Conservation (phyloP, 1,139 yeast genomes). For the Arxiozyma slooffiae region DNA sequence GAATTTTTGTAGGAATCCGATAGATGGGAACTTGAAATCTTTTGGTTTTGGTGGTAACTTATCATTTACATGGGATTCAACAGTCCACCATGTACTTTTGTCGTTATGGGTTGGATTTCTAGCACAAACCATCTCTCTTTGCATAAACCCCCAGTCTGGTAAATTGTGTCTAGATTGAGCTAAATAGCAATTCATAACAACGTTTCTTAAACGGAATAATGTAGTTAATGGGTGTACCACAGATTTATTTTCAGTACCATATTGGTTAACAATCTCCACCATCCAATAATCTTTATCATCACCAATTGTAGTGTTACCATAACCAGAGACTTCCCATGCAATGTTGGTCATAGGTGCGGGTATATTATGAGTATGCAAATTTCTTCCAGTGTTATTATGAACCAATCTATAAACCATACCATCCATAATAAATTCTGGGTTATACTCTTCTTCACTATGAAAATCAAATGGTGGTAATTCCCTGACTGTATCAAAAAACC, state of each 20-base stretch:
- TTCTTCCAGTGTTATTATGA: slow-evolving; percentile 77
- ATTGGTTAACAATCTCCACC: slow-evolving; percentile 75
- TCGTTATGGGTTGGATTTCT: slow-evolving; percentile 71
- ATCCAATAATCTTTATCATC: slow-evolving; percentile 92
- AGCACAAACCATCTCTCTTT: slow-evolving; percentile 88
- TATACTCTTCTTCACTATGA: slow-evolving; percentile 32
- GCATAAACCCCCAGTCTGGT: slow-evolving; percentile 98
- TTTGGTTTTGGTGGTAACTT: slow-evolving; percentile 62
- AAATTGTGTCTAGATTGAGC: slow-evolving; percentile 69
- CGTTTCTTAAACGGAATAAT: slow-evolving; percentile 66
- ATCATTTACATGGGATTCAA: slow-evolving; percentile 74
- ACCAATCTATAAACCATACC: slow-evolving; percentile 70
- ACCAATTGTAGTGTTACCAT: slow-evolving; percentile 80
- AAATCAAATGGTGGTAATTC: slow-evolving; percentile 44
- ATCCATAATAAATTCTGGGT: slow-evolving; percentile 51
- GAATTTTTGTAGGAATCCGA: slow-evolving; percentile 80
- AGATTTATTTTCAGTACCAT: slow-evolving; percentile 54
- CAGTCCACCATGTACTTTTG: slow-evolving; percentile 96
- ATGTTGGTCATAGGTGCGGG: slow-evolving; percentile 67
- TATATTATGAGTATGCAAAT: slow-evolving; percentile 79
- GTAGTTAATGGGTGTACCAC: slow-evolving; percentile 80
- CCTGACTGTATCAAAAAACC: slow-evolving; percentile 76
- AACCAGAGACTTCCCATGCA: slow-evolving; percentile 82
- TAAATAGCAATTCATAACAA: slow-evolving; percentile 69
- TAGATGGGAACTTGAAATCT: slow-evolving; percentile 69